Base-by-base conservation (phyloP, 352 stramenopile genomes). In the Blastocystis sp. region DNA sequence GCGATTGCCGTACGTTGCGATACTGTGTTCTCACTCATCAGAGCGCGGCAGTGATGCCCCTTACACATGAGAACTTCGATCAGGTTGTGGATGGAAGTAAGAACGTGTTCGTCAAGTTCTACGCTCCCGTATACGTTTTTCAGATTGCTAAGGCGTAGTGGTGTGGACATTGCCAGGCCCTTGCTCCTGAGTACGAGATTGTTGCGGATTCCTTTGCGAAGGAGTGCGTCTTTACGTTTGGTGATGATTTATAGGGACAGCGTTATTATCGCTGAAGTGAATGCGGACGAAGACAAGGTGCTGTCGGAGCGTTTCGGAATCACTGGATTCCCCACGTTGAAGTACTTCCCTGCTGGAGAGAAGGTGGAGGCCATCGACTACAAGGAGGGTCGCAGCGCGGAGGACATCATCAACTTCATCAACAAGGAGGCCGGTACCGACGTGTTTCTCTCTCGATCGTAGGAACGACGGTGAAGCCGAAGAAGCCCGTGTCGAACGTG, bases 261-360 rank as follows among this genome's bases (percentile, higher is more conserved):
- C 86, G 91, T 97, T 51, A 85, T 96, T 54, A 94, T 97, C 86
- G 93, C 90, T 76, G 95, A 96, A 91, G 95, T 97, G 88, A 93
- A 97, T 87, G 90, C 92, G 16, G 73, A 84, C 36, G 34, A 76
- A 16, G 54, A 84, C 21, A 14, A n/a, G 14, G 73, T 71, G 40
- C 40, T 84, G 24, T 44, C 21, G 0, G 40, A 69, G 8, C 54
- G 59, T 24, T 84, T 84, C 59, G 32, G 54, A n/a, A 73, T 84
- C 48, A 11, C 21, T 14, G 73, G 73, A 21, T 84, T 84, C 48
- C 73, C 73, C 16, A 84, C 46, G 9, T 34, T 84, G 32, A 84
- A 84, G 59, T 84, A 48, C 48, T 84, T 84, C 73, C 54, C 54
- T 40, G 59, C 54, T 46, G 73, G 73, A 44, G 71, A 44, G 32